Conservation (phyloP, 2,329 filamentous ascomycete genomes). For the Truncatella angustata region DNA sequence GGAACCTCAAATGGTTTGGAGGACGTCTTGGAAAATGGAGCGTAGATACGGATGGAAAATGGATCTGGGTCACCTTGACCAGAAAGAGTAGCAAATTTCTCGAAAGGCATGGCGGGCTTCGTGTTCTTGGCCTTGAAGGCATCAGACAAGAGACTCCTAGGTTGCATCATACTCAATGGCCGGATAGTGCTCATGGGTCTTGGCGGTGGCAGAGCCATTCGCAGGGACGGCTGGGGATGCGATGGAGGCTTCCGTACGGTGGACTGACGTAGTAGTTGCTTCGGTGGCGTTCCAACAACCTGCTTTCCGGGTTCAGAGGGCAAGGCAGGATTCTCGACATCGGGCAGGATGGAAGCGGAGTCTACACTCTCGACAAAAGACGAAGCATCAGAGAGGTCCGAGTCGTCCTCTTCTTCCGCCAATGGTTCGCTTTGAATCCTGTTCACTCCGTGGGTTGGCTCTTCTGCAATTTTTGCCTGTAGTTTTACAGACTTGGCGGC, state of each 20-base stretch:
- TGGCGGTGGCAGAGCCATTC: constrained; percentile 69
- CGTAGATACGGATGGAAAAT: constrained; percentile 74
- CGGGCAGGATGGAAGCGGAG: constrained; percentile 68
- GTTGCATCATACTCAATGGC: constrained; percentile 65
- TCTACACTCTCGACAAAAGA: constrained; percentile 68
- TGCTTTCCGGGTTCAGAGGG: constrained; percentile 54
- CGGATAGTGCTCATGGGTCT: constrained; percentile 63
- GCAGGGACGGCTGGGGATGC: constrained; percentile 51
- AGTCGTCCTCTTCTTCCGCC: constrained; percentile 54
- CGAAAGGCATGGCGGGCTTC: constrained; percentile 69
- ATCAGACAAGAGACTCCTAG: constrained; percentile 69
- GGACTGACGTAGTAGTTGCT: constrained; percentile 59
- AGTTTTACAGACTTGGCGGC: constrained; percentile 53
- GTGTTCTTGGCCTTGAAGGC: constrained; percentile 71
- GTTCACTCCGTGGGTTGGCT: constrained; percentile 39
- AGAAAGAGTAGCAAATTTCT: constrained; percentile 72
- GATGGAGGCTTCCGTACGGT: constrained; percentile 63
- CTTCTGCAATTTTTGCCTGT: constrained; percentile 52
- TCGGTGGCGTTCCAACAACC: constrained; percentile 63
- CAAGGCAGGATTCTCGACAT: constrained; percentile 57
- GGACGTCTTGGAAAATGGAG: constrained; percentile 65
- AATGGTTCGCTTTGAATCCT: constrained; percentile 50
- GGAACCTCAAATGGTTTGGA: constrained; percentile 69
- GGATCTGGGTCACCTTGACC: constrained; percentile 78
- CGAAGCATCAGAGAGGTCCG: constrained; percentile 61